phyloP scores from a whole-genome alignment of 345 rosid genomes.

The Hibiscus trionum region DNA sequence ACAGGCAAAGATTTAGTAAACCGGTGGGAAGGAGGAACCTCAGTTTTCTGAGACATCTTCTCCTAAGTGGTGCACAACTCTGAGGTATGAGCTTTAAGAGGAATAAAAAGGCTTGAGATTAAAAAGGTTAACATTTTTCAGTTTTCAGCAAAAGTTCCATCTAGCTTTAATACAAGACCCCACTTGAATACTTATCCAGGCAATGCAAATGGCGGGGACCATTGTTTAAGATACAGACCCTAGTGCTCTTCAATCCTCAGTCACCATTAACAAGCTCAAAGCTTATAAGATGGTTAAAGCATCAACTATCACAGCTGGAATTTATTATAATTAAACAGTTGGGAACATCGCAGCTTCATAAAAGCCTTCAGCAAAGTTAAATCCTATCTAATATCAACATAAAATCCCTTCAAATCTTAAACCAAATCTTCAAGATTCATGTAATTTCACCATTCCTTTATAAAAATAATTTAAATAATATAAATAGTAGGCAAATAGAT shows the following conservation, averaged over 20 bases:
- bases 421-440: conserved; percentile 7
- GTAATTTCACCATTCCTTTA: neutral
- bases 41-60: conserved; percentile 46
- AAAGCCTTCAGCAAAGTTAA: conserved; percentile 10
- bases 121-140: conserved; percentile 29
- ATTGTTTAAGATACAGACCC: conserved; percentile 37
- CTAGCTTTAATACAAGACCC: conserved; percentile 46
- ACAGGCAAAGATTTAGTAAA: conserved; percentile 67
- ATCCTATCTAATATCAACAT: conserved; percentile 7
- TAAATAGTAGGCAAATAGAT: neutral
- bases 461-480: neutral
- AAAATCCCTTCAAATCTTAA: conserved; percentile 12
- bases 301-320: conserved; percentile 7
- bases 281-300: conserved; percentile 14
- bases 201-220: conserved; percentile 62
- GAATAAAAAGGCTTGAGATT: conserved; percentile 19
- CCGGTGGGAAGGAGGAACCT: conserved; percentile 45
- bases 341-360: conserved; percentile 5
- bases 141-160: conserved; percentile 30
- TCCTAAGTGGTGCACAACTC: conserved; percentile 18
- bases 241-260: conserved; percentile 29
- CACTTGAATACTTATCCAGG: conserved; percentile 38
- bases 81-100: conserved; percentile 26
- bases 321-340: neutral
- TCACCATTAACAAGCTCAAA: conserved; percentile 34